Conservation (phyloP, 768 basidiomycete genomes). For the Tulasnella sp. region DNA sequence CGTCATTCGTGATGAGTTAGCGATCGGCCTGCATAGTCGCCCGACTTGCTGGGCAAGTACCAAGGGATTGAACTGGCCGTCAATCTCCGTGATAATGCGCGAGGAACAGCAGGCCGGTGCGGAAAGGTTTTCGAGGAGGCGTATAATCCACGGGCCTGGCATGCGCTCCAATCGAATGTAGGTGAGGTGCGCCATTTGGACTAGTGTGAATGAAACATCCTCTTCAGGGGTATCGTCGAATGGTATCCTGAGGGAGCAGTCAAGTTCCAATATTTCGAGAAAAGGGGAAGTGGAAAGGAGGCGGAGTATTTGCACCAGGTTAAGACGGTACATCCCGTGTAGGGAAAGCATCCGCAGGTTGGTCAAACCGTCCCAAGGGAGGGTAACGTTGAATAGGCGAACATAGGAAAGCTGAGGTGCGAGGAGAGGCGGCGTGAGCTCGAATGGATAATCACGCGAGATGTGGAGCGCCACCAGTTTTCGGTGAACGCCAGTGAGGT, state of each 20-base stretch:
- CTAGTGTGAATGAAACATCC: background rate
- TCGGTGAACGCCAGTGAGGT: background rate
- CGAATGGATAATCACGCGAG: background rate
- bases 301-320: too few species aligned
- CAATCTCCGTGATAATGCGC: background rate
- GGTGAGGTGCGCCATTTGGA: background rate
- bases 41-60: background rate
- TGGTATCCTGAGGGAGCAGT: too few species aligned
- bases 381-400: background rate
- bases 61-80: background rate
- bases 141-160: background rate
- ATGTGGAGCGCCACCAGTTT: background rate
- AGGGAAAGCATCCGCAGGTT: background rate
- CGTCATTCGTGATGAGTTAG: background rate
- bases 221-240: background rate
- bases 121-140: background rate
- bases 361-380: background rate
- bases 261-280: too few species aligned
- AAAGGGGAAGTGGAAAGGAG: too few species aligned
- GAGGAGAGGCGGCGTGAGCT: background rate
- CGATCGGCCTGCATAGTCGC: background rate
- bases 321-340: too few species aligned
- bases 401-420: background rate
- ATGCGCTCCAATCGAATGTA: background rate
- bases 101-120: background rate